Conservation (phyloP, 441 rosid species). For the Pelargonium cotyledonis region DNA sequence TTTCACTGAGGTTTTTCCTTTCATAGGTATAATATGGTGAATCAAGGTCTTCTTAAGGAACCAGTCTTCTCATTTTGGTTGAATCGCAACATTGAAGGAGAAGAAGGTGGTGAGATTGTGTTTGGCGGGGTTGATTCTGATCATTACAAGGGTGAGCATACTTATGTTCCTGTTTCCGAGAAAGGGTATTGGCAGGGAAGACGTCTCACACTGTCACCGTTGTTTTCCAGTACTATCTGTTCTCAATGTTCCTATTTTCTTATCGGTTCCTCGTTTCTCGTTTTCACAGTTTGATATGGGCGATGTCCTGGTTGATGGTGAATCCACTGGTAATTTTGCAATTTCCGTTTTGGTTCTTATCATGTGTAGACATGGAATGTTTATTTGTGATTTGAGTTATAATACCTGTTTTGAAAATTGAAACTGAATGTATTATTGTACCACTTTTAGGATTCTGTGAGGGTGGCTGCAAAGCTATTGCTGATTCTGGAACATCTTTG, state of each 20-base stretch:
- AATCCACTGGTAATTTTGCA: conserved; percentile 44
- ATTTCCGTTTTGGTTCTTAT: not conserved
- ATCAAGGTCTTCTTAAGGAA: conserved; percentile 47
- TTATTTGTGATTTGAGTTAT: not conserved
- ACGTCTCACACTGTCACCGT: not conserved
- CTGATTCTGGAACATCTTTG: conserved; percentile 79
- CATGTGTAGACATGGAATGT: not conserved
- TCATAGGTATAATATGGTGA: conserved; percentile 66
- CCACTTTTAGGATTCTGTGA: conserved; percentile 43
- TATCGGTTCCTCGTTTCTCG: conserved; percentile 8
- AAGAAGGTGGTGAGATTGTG: conserved; percentile 85
- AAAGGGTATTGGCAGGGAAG: conserved; percentile 85
- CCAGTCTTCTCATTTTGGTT: conserved; percentile 76
- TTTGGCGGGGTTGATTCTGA: conserved; percentile 68
- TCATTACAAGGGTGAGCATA: conserved; percentile 61
- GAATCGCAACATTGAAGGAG: conserved; percentile 38
- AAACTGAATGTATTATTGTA: not conserved
- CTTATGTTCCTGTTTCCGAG: conserved; percentile 54
- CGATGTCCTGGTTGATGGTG: conserved; percentile 45
- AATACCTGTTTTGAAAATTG: not conserved
- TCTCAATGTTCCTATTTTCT: conserved; percentile 14
- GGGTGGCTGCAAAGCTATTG: conserved; percentile 64
- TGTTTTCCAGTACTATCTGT: not conserved
- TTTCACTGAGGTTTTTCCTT: not conserved
- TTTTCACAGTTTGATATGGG: conserved; percentile 59